Evolutionary conservation across 2,329 filamentous ascomycete species (phyloP), one percentile per base, ranked within the genome.

Genomic region (Pseudocercospora vitis): DNA sequence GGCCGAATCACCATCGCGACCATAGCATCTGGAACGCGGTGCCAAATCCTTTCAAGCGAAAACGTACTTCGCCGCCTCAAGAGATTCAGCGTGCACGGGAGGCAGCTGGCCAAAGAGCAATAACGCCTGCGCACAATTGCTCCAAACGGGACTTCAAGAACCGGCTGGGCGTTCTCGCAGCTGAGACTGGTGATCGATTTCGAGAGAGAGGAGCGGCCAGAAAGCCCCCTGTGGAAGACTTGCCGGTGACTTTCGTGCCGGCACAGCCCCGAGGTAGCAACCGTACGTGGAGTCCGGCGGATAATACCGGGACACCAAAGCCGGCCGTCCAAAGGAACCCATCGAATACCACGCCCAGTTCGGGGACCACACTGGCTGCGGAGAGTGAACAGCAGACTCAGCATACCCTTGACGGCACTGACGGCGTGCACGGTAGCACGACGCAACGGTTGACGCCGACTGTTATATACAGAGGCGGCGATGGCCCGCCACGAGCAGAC

Each of bases 221-320:
- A 14, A 63, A 67, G 35, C 61, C 68, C 2, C 73, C 77, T 16
- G 65, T 66, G 5, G 70, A 77, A 18, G 70, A 78, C 16, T 62
- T 83, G 9, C 81, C 81, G 2, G 76, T 84, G 16, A 85, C 81
- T 0, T 75, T 85, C 24, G 83, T 86, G 47, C 83, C 82, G 2
- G 81, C 81, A 3, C 79, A 81, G 56, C 77, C 77, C 19, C 73
- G 78, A 32, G 74, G 73, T 32, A 66, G 64, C 29, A 77, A 78
- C 29, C 71, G 81, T 40, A 78, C 78, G 4, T 83, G 80, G 78
- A 81, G 76, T 35, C 79, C 80, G 6, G 52, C 48, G 14, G 51
- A 56, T 32, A 50, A 37, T 12, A 48, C 42, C 33, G 50, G 7
- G 50, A 56, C 28, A 19, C 26, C 52, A 49, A 4, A 29, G 46